Percentiles rank a stretch among this genome's conserved stretches.
phyloP scores from a whole-genome alignment of 441 rosid genomes.

The Populus tomentosa region DNA sequence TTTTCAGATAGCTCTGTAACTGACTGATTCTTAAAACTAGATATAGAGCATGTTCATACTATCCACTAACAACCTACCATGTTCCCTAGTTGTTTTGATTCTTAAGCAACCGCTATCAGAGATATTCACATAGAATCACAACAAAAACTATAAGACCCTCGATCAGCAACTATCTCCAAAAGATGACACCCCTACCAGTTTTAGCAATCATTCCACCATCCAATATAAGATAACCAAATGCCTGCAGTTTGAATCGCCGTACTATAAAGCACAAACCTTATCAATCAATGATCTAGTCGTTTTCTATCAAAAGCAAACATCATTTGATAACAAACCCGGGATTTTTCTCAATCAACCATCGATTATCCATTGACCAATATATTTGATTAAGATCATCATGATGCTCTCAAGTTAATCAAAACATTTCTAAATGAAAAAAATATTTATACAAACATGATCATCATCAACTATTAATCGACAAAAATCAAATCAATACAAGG shows the following conservation, averaged over 20 bases:
- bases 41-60: not conserved
- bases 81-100: not conserved
- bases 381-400: not conserved
- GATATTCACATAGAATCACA: not conserved
- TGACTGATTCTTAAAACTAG: not conserved
- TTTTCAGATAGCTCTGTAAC: not conserved
- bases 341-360: not conserved
- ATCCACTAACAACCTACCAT: not conserved
- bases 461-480: not conserved
- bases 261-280: conserved; percentile 2
- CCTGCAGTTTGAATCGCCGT: conserved; percentile 5
- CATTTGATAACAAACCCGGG: not conserved
- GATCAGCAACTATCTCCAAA: conserved; percentile 9
- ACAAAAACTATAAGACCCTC: conserved; percentile 11
- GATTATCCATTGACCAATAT: not conserved
- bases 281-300: conserved; percentile 10
- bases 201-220: conserved; percentile 5
- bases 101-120: not conserved
- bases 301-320: conserved; percentile 17
- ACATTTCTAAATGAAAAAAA: not conserved
- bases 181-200: not conserved
- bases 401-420: not conserved
- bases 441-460: not conserved
- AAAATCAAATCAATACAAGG: conserved; percentile 13
- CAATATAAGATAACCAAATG: conserved; percentile 8